Conservation (phyloP, 1,139 yeast species). For the Maudiozyma humilis region DNA sequence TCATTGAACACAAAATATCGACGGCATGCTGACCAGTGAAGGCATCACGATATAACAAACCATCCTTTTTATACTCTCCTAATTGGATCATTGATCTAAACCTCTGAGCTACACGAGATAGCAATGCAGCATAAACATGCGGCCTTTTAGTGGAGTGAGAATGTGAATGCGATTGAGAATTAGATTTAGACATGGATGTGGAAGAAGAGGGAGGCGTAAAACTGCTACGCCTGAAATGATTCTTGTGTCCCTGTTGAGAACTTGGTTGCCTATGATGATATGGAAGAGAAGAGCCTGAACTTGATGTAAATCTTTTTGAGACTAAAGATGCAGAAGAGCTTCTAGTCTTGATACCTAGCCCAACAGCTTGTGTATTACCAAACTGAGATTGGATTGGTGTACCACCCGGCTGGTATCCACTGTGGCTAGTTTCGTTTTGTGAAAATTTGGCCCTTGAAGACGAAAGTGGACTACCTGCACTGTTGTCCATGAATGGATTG, state of each 20-base stretch:
- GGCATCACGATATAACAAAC: slow-evolving; percentile 88
- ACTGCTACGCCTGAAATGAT: slow-evolving; percentile 9
- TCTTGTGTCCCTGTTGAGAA: slow-evolving; percentile 1
- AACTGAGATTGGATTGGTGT: background rate
- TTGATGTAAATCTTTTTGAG: slow-evolving; percentile 27
- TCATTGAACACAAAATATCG: slow-evolving; percentile 73
- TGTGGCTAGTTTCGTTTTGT: background rate
- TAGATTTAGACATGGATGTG: slow-evolving; percentile 25
- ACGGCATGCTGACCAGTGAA: slow-evolving; percentile 94
- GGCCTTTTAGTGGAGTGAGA: slow-evolving; percentile 18
- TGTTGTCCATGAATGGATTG: slow-evolving; percentile 16
- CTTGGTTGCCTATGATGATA: slow-evolving; percentile 2
- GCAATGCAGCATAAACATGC: slow-evolving; percentile 69
- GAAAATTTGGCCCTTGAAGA: background rate
- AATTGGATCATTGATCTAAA: slow-evolving; percentile 65
- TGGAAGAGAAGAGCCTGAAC: slow-evolving; percentile 29
- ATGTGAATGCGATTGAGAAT: slow-evolving; percentile 14
- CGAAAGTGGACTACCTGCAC: background rate
- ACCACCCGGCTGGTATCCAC: background rate
- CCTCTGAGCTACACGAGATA: slow-evolving; percentile 75
- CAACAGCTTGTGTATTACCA: slow-evolving; percentile 17
- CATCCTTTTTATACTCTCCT: slow-evolving; percentile 82
- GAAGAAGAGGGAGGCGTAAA: slow-evolving; percentile 5
- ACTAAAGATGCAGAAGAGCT: slow-evolving; percentile 32
- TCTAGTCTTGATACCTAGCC: slow-evolving; percentile 33